Evolutionary conservation across 23 red algal species (phyloP), one percentile per base, ranked within the genome.

Genomic region (Gracilaria domingensis): DNA sequence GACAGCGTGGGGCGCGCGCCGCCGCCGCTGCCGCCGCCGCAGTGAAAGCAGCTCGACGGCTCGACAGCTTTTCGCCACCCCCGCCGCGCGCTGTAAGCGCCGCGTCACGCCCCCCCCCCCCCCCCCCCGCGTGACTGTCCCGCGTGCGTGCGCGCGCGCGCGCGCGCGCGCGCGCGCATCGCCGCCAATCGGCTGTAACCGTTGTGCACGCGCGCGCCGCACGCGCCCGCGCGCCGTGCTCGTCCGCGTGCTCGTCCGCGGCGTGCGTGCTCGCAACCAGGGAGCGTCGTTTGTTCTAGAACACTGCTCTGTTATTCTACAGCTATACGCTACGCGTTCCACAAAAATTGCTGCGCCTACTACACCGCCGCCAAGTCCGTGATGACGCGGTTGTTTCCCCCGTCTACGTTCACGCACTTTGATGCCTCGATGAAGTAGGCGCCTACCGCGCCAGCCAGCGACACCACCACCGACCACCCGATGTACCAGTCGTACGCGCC

Each of bases 401-500:
- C 59, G 59, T 62, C 59, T 26, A 62, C 8, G 51, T 83, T 6
- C 38, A 65, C 80, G 51, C 55, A 29, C 54, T 83, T 83, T 26
- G 53, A 62, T 8, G 80, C 39, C 33, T 59, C 60, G 1, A 87
- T 71, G 47, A 71, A 87, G 26, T 87, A 48, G 4, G 64, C 74
- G 23, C 64, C 39, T 3, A 74, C 34, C 16, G 55, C 56, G 11
- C 83, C 83, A 0, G 69, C 51, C 14, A 71, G 38, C 17, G 83
- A 87, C 28, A 87, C 66, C 38, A 75, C 83, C 13, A 71, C n/a
- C 12, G 83, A 60, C 37, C 42, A 45, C 14, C 51, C 60, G 51
- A 87, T 55, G 66, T 71, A 87, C 39, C 47, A 60, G 44, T 73
- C 83, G 33, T 87, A 87, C 62, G 64, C 83, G 30, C 64, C 49